Evolutionary conservation across 345 rosid genomes (phyloP).

Genomic region (Camelina neglecta): DNA sequence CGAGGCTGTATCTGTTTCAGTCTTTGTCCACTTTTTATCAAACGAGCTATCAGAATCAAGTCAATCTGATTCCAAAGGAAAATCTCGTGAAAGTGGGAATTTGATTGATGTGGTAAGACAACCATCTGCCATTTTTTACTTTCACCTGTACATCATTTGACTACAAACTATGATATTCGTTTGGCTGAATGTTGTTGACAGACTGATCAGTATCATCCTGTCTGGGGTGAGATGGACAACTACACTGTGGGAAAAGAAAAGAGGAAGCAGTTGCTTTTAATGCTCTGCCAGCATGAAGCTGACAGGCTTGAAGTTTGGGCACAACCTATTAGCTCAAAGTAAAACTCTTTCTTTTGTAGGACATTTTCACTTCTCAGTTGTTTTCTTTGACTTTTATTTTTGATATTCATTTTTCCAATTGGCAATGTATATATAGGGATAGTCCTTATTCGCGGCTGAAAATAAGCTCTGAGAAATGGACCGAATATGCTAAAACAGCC

Average conservation of each 20-base stretch:
- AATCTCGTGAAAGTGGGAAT: slow-evolving; percentile 61
- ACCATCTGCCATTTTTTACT: slow-evolving; percentile 1
- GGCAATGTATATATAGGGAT: slow-evolving; percentile 63
- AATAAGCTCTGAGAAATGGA: slow-evolving; percentile 84
- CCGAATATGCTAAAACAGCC: slow-evolving; percentile 83
- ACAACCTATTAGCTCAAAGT: slow-evolving; percentile 88
- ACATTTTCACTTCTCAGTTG: slow-evolving; percentile 29
- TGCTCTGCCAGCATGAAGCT: slow-evolving; percentile 98
- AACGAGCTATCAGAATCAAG: slow-evolving; percentile 65
- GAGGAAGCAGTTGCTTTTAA: slow-evolving; percentile 87
- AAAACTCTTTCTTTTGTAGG: slow-evolving; percentile 36
- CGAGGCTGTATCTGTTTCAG: slow-evolving; percentile 85
- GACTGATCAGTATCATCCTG: slow-evolving; percentile 80
- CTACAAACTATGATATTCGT: slow-evolving; percentile 26
- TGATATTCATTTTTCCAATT: slow-evolving; percentile 37
- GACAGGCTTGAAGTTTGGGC: slow-evolving; percentile 99
- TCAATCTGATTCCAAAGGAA: slow-evolving; percentile 71
- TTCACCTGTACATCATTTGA: slow-evolving; percentile 21
- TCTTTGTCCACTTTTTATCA: slow-evolving; percentile 79
- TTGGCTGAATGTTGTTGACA: slow-evolving; percentile 46
- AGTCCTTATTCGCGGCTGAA: slow-evolving; percentile 60
- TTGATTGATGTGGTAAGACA: slow-evolving; percentile 64
- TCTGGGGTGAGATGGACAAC: slow-evolving; percentile 98
- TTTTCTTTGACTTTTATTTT: slow-evolving; percentile 17
- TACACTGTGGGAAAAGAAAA: slow-evolving; percentile 79